Percentiles rank a stretch among this genome's conserved stretches.
Conservation (phyloP, 2,329 filamentous ascomycete genomes). For the Metarhizium guizhouense region DNA sequence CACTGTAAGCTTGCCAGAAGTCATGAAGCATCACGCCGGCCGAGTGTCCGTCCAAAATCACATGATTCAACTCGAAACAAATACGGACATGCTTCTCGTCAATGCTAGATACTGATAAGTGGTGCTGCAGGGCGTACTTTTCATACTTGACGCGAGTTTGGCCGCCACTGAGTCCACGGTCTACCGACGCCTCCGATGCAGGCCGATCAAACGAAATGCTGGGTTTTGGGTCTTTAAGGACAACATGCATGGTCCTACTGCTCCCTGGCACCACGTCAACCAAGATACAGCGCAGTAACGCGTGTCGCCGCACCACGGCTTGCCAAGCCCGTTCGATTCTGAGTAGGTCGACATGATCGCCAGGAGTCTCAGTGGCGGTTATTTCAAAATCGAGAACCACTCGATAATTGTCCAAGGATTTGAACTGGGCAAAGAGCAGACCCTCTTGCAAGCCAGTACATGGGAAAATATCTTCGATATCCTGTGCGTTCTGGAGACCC, state of each 20-base stretch:
- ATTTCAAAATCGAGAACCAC: background rate
- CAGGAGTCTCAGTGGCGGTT: slow-evolving; percentile 6
- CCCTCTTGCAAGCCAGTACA: slow-evolving; percentile 14
- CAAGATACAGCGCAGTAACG: slow-evolving; percentile 9
- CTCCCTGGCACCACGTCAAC: slow-evolving; percentile 5
- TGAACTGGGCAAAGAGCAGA: slow-evolving; percentile 9
- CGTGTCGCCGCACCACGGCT: slow-evolving; percentile 6
- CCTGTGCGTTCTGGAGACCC: background rate
- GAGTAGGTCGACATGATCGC: background rate
- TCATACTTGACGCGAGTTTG: background rate
- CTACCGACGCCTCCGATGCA: no score
- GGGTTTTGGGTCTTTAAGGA: slow-evolving; percentile 4
- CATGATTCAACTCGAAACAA: slow-evolving; percentile 3
- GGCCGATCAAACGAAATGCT: background rate
- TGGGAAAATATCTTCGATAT: slow-evolving; percentile 14
- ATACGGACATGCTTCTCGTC: background rate
- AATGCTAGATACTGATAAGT: background rate
- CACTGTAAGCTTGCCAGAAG: slow-evolving; percentile 1
- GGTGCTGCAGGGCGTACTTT: background rate
- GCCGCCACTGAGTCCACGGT: no score
- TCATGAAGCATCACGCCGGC: background rate
- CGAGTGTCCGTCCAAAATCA: slow-evolving; percentile 5
- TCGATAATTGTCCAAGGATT: slow-evolving; percentile 17
- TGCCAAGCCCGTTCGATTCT: slow-evolving; percentile 6
- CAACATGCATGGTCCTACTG: slow-evolving; percentile 5